Evolutionary conservation across 2,329 filamentous ascomycete species (phyloP).

Genomic region (Akanthomyces dipterigenus): DNA sequence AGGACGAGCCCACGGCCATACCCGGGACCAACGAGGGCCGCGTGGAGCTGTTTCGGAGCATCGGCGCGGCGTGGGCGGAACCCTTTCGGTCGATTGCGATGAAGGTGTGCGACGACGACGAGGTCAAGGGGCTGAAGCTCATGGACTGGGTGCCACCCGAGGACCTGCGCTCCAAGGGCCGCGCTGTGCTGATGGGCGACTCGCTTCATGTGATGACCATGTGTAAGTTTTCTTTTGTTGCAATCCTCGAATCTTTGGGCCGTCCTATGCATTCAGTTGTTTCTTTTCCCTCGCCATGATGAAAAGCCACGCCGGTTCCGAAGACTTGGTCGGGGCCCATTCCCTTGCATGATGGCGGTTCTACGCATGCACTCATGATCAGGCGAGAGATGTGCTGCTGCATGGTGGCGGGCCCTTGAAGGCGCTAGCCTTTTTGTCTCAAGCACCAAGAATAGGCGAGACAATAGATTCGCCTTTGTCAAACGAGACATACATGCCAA

Average conservation of each 20-base stretch:
- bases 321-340: background rate
- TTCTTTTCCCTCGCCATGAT: background rate
- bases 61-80: conserved; percentile 41
- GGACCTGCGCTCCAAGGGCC: conserved; percentile 30
- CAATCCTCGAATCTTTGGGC: too few species aligned
- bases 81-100: conserved; percentile 39
- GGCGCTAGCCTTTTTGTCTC: background rate
- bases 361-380: background rate
- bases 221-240: conserved; percentile 35
- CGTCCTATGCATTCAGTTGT: background rate
- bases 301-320: background rate
- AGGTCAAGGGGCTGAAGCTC: conserved; percentile 38
- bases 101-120: conserved; percentile 32
- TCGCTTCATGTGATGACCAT: conserved; percentile 53
- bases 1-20: conserved; percentile 27
- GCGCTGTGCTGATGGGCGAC: conserved; percentile 45
- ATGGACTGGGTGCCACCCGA: conserved; percentile 40
- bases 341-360: conserved; percentile 1
- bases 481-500: background rate
- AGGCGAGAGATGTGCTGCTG: background rate
- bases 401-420: background rate
- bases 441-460: background rate
- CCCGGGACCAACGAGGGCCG: conserved; percentile 34
- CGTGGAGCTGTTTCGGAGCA: conserved; percentile 33
- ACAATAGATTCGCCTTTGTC: background rate